Conservation (phyloP, 2,329 filamentous ascomycete genomes). For the Sphaerulina populicola region DNA sequence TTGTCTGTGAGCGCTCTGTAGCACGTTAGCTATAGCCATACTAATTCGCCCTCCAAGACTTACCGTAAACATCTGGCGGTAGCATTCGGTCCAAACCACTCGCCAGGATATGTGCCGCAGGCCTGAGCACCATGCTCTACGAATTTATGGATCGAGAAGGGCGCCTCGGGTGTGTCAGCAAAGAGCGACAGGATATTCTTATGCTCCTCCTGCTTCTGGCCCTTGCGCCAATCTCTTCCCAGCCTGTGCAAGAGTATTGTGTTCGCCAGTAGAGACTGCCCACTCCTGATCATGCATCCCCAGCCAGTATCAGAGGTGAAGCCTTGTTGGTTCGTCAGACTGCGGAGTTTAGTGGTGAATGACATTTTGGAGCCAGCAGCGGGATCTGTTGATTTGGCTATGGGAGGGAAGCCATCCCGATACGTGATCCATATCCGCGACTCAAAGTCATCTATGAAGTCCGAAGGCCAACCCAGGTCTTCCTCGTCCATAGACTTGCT, state of each 20-base stretch:
- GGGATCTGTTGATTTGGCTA: conserved; percentile 68
- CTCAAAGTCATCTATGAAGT: conserved; percentile 87
- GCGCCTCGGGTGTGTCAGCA: conserved; percentile 74
- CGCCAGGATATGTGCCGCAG: conserved; percentile 89
- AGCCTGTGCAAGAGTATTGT: conserved; percentile 63
- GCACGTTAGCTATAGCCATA: conserved; percentile 9
- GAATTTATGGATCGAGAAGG: conserved; percentile 92
- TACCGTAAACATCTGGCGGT: conserved; percentile 91
- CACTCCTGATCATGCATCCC: conserved; percentile 98
- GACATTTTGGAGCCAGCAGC: conserved; percentile 65
- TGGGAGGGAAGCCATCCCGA: conserved; percentile 73
- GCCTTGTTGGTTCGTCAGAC: conserved; percentile 66
- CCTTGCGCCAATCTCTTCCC: conserved; percentile 77
- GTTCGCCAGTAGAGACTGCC: conserved; percentile 87
- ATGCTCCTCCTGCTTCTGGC: conserved; percentile 51
- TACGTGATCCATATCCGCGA: conserved; percentile 96
- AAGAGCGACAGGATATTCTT: conserved; percentile 68
- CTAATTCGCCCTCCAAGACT: conserved; percentile 31
- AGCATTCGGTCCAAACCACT: conserved; percentile 98
- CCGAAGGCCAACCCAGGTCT: conserved; percentile 63
- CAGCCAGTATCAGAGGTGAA: conserved; percentile 93
- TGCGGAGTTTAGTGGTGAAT: conserved; percentile 73
- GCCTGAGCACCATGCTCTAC: conserved; percentile 76
- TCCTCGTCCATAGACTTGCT: conserved; percentile 30
- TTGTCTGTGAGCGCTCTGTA: conserved; percentile 64